These are phyloP conservation scores for Halophytophthora polymorphica DNA, from an alignment of 352 stramenopile genomes.

Conservation along the genomic window DNA sequence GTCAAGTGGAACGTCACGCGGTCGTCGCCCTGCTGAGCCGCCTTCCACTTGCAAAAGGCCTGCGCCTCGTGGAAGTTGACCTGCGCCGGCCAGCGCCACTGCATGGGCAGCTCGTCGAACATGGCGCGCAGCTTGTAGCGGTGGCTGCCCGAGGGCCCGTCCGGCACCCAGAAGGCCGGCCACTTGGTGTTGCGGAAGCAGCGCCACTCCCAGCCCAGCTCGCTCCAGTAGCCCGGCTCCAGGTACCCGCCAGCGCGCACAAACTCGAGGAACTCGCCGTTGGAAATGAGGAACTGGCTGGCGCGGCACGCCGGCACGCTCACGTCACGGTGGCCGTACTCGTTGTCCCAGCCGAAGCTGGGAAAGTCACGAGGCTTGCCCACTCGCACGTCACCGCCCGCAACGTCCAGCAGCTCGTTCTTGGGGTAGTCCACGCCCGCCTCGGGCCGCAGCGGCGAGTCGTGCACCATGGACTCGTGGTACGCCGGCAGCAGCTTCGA, in stretches of 20 bases:
- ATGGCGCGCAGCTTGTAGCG: constrained; percentile 93
- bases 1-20: constrained; percentile 83
- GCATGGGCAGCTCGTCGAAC: constrained; percentile 91
- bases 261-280: constrained; percentile 96
- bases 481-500: constrained; percentile 84
- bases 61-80: constrained; percentile 96
- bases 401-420: constrained; percentile 88
- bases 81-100: constrained; percentile 94
- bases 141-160: constrained; percentile 90
- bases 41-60: constrained; percentile 90
- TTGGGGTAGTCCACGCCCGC: constrained; percentile 84
- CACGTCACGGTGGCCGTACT: constrained; percentile 91
- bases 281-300: constrained; percentile 92
- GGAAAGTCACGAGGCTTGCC: constrained; percentile 92
- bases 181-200: constrained; percentile 96
- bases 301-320: constrained; percentile 87
- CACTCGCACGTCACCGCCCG: constrained; percentile 62
- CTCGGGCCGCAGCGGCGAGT: constrained; percentile 55
- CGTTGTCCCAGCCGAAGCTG: constrained; percentile 97
- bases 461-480: constrained; percentile 43
- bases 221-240: constrained; percentile 87
- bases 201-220: constrained; percentile 93
- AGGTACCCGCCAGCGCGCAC: constrained; percentile 93
- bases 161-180: constrained; percentile 93
- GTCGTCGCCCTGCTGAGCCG: constrained; percentile 52